These are phyloP conservation scores for Penicillium robsamsonii DNA, from an alignment of 495 filamentous ascomycete species.

Conservation along the genomic window DNA sequence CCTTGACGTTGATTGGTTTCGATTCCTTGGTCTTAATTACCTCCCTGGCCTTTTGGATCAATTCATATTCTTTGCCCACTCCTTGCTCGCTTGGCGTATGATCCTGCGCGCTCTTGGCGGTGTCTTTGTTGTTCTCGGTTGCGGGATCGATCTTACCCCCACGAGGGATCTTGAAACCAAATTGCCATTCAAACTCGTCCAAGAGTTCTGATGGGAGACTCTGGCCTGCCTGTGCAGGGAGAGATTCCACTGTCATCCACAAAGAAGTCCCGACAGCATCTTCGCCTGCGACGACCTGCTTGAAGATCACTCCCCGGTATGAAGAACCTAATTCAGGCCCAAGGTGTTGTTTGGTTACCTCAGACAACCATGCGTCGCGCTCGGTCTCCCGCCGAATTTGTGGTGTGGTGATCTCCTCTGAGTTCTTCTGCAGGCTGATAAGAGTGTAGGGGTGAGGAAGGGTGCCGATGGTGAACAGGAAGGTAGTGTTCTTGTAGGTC, in stretches of 20 bases:
- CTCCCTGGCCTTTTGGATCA: conserved; percentile 60
- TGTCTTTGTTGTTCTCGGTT: conserved; percentile 49
- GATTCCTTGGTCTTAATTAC: conserved; percentile 43
- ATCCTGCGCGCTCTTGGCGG: conserved; percentile 29
- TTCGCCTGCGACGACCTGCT: conserved; percentile 73
- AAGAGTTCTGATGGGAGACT: conserved; percentile 43
- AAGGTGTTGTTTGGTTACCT: conserved; percentile 68
- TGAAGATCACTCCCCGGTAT: conserved; percentile 68
- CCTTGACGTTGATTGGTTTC: conserved; percentile 44
- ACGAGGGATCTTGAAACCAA: conserved; percentile 77
- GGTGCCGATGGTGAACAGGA: conserved; percentile 75
- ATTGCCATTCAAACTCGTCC: conserved; percentile 77
- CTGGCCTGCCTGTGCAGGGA: conserved; percentile 42
- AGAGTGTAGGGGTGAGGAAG: conserved; percentile 91
- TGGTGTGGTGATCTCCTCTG: conserved; percentile 55
- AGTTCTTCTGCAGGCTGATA: conserved; percentile 54
- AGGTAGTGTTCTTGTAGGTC: conserved; percentile 58
- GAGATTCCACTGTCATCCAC: conserved; percentile 77
- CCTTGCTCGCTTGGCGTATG: conserved; percentile 46
- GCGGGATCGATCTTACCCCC: conserved; percentile 50
- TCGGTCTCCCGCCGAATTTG: conserved; percentile 71
- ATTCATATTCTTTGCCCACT: conserved; percentile 54
- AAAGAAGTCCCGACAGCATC: conserved; percentile 58
- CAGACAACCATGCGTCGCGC: conserved; percentile 79
- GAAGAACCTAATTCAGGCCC: conserved; percentile 57